phyloP scores from a whole-genome alignment of 148 eudicot genomes.

The Pharnaceum exiguum region DNA sequence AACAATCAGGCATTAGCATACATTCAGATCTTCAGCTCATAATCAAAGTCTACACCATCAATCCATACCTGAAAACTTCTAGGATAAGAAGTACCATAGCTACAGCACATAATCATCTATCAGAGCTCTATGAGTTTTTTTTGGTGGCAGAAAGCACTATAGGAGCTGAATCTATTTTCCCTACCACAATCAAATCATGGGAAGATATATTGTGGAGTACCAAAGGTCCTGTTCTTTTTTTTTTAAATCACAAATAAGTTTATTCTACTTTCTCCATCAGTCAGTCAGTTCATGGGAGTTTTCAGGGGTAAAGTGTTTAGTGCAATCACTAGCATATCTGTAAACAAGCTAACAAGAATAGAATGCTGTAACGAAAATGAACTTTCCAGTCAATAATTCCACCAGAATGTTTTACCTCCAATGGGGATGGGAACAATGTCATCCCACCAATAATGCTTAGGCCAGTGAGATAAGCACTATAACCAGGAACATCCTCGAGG shows the following conservation, averaged over 20 bases:
- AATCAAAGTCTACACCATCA: neutral
- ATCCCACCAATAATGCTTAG: constrained; percentile 95
- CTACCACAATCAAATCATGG: too few relatives aligned
- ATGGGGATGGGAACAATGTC: constrained; percentile 80
- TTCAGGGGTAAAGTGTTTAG: too few relatives aligned
- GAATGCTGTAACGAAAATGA: neutral
- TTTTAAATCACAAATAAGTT: too few relatives aligned
- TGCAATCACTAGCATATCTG: neutral
- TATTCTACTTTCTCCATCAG: too few relatives aligned
- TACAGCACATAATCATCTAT: neutral
- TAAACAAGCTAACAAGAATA: neutral
- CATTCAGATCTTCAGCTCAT: neutral
- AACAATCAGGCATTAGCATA: neutral
- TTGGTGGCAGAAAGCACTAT: neutral
- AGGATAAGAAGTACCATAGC: neutral
- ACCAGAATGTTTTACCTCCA: constrained; percentile 43
- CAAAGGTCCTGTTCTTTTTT: too few relatives aligned
- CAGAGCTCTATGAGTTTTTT: too few relatives aligned
- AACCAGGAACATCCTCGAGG: constrained; percentile 75
- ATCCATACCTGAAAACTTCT: neutral
- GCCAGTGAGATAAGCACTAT: constrained; percentile 78
- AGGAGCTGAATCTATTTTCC: neutral
- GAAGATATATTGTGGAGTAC: too few relatives aligned
- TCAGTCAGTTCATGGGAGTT: too few relatives aligned
- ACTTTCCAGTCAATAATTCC: neutral